phyloP scores from a whole-genome alignment of 2,329 filamentous ascomycete genomes.

The Rhynchosporium agropyri region DNA sequence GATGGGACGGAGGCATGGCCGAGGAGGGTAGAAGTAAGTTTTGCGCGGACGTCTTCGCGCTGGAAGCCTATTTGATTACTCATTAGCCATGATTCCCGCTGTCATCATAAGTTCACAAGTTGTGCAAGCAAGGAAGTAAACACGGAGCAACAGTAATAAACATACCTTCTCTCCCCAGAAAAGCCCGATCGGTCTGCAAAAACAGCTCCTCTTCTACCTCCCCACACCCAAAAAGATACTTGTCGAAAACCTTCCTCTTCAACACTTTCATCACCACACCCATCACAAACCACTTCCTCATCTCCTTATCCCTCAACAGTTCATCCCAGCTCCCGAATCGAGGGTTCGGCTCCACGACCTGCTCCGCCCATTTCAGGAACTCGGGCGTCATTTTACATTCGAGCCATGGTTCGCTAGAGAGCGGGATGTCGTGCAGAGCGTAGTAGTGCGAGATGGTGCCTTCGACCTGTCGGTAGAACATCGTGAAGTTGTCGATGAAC shows the following conservation, averaged over 20 bases:
- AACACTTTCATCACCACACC: constrained; percentile 34
- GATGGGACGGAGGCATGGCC: constrained; percentile 26
- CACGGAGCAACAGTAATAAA: background rate
- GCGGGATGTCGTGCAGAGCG: constrained; percentile 22
- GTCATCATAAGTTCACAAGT: too few relatives aligned
- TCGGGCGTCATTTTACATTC: constrained; percentile 24
- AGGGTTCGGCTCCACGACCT: constrained; percentile 34
- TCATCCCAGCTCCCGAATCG: constrained; percentile 34
- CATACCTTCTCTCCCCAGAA: constrained; percentile 34
- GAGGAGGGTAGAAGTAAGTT: constrained; percentile 31
- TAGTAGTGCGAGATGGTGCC: constrained; percentile 27
- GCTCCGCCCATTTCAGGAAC: constrained; percentile 32
- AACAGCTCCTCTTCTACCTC: constrained; percentile 32
- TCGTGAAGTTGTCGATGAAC: constrained; percentile 30
- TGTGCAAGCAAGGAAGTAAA: background rate
- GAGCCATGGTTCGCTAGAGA: constrained; percentile 27
- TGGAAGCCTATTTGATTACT: constrained; percentile 29
- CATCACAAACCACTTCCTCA: constrained; percentile 36
- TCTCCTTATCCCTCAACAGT: constrained; percentile 29
- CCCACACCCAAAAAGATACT: constrained; percentile 35
- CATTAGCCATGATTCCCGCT: background rate
- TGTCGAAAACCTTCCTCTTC: constrained; percentile 34
- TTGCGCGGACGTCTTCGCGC: constrained; percentile 30
- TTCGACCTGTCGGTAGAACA: constrained; percentile 21
- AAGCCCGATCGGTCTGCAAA: constrained; percentile 31